Base-by-base conservation (phyloP, 306 rosid species). In the Vachellia pachyceras region DNA sequence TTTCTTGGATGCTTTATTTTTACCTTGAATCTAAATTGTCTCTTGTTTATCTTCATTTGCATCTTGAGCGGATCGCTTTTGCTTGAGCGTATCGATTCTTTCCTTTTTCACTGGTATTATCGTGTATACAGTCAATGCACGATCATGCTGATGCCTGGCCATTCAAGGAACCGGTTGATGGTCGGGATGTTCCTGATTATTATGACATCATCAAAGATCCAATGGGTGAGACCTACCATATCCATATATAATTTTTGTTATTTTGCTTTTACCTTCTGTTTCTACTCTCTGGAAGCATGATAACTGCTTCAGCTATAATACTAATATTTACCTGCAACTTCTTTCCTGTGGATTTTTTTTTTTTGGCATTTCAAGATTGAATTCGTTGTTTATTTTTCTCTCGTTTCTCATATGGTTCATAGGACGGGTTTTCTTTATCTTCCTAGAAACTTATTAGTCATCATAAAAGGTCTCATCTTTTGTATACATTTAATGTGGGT, bases 91-190 rank as follows among this genome's bases (percentile, higher is more conserved):
- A 45, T 39, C 42, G 37, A n/a, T 49, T 44, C 39, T 41, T 20
- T 22, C 39, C 50, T 66, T 83, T 55, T 72, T 85, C 46, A 72
- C 78, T 72, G 20, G 13, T 49, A 5, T 71, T 77, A 80, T 73
- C 76, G 45, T 82, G 66, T 47, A n/a, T 75, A 44, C 94, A 92
- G 98, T 77, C 92, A 10, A 87, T 93, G 97, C 77, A 81, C 37
- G 99, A 95, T 18, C 99, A 93, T 64, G 94, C 76, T 10, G 99
- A 95, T 80, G 88, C 94, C 5, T 95, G 99, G 99, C 99, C 99
- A 72, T 95, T 95, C 89, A 95, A 88, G 91, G 99, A 96, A 54
- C 99, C 99, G 11, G 97, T 96, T 79, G 94, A 96, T 77, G 85
- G 86, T 52, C 97, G 92, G 64, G 99, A 96, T 79, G 99, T 93